Evolutionary conservation across 441 rosid species (phyloP), one percentile per base, ranked within the genome.

Genomic region (Croton setiger): DNA sequence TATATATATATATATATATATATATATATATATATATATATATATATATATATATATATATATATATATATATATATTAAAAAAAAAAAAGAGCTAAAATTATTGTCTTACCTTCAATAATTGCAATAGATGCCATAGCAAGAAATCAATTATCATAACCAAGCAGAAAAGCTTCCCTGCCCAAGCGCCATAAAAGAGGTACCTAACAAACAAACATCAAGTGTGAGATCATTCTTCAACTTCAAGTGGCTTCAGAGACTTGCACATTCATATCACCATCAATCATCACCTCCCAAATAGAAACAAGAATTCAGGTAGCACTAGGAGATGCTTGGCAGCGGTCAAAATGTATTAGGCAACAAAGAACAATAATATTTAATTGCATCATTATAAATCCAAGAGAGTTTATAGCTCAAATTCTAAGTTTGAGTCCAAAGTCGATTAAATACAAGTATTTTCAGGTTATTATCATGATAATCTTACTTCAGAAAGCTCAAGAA

Each of bases 161-260:
- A 89, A 72, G 82, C 93, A 89, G 63, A 90, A 92, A 59, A 90
- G 85, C 78, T 95, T 95, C 69, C 99, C 98, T 2, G 98, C 98
- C 98, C 97, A 95, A 43, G 92, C 76, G 68, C 99, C 98, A 76
- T 97, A 89, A 3, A 96, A 83, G 8, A 95, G 95, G 76, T 87
- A 90, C 88, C 96, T 90, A 77, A 64, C 51, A 55, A 61, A 44
- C 37, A 17, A 39, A 64, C 27, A 48, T 17, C 52, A 47, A 47
- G 51, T 17, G n/a, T 83, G 87, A 74, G 82, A 18, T n/a, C n/a
- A 43, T 45, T 20, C 35, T 6, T 13, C 4, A n/a, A 18, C 23
- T 21, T 21, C 7, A n/a, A 48, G 7, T 15, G 41, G 33, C 37
- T 63, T 63, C 6, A 45, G 23, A 64, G 13, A 31, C 21, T 31